Evolutionary conservation across 2,329 filamentous ascomycete genomes (phyloP).

Genomic region (Sphaerostilbella broomeana): DNA sequence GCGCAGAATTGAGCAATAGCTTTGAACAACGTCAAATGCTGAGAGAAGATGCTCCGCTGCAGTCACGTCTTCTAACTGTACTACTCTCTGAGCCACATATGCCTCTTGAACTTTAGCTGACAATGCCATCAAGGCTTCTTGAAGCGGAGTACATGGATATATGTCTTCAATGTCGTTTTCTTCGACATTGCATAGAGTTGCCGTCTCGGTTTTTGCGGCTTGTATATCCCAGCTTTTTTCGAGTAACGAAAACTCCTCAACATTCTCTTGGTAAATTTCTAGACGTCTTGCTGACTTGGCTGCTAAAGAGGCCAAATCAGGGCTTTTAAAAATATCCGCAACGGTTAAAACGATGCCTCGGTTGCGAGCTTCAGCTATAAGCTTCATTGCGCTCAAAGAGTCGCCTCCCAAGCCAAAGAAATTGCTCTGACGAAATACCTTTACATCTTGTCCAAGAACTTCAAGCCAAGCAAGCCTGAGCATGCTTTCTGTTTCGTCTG

Average conservation of each 20-base stretch:
- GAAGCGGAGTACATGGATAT: constrained; percentile 48
- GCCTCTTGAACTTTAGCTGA: constrained; percentile 44
- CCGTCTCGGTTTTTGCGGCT: constrained; percentile 31
- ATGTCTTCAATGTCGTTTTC: constrained; percentile 42
- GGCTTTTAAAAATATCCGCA: constrained; percentile 39
- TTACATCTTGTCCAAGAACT: constrained; percentile 30
- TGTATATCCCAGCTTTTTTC: constrained; percentile 27
- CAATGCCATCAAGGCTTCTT: constrained; percentile 49
- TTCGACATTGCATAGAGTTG: constrained; percentile 34
- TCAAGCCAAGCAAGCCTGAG: constrained; percentile 32
- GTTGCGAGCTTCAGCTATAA: constrained; percentile 38
- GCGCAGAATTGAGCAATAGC: constrained; percentile 37
- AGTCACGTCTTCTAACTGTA: constrained; percentile 32
- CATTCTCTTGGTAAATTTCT: constrained; percentile 15
- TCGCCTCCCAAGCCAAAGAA: constrained; percentile 46
- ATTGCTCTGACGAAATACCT: constrained; percentile 33
- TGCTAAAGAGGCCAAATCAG: constrained; percentile 39
- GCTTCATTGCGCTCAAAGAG: constrained; percentile 45
- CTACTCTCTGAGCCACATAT: constrained; percentile 46
- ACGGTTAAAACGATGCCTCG: constrained; percentile 36
- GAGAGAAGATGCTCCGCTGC: constrained; percentile 33
- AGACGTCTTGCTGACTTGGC: constrained; percentile 20
- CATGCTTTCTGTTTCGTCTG: constrained; percentile 32
- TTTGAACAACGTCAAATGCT: constrained; percentile 36
- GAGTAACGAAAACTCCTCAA: constrained; percentile 36